phyloP scores from a whole-genome alignment of 2,329 filamentous ascomycete genomes.

The Didymella sp. region DNA sequence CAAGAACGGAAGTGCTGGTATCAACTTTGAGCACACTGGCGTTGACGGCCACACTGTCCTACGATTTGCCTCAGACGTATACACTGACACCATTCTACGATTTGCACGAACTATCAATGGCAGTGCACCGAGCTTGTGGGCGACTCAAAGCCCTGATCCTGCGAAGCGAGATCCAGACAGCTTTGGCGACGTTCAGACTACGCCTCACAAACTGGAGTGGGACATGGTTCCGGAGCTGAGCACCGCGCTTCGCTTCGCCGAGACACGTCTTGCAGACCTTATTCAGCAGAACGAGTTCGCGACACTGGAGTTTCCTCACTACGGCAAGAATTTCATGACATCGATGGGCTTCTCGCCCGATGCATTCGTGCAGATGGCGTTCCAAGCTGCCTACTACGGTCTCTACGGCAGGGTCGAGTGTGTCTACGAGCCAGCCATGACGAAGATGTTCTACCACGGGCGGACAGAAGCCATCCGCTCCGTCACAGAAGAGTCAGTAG shows the following conservation, averaged over 20 bases:
- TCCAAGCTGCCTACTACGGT: constrained; percentile 97
- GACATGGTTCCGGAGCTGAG: constrained; percentile 92
- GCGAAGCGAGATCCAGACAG: constrained; percentile 88
- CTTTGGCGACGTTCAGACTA: constrained; percentile 92
- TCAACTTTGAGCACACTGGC: constrained; percentile 99
- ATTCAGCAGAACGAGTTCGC: constrained; percentile 97
- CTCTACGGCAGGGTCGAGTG: constrained; percentile 93
- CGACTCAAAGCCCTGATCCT: constrained; percentile 87
- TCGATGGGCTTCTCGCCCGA: constrained; percentile 96
- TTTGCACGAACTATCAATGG: constrained; percentile 97
- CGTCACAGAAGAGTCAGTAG: constrained; percentile 81
- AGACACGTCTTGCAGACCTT: constrained; percentile 90
- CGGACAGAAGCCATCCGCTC: constrained; percentile 92
- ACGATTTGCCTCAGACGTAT: constrained; percentile 93
- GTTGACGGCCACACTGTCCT: constrained; percentile 97
- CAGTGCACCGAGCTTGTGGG: constrained; percentile 89
- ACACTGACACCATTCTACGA: constrained; percentile 95
- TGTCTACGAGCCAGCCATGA: constrained; percentile 98
- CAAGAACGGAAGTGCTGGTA: constrained; percentile 96
- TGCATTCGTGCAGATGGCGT: constrained; percentile 98
- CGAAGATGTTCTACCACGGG: constrained; percentile 90
- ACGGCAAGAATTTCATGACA: constrained; percentile 97
- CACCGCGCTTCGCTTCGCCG: constrained; percentile 91
- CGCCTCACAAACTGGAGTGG: constrained; percentile 96
- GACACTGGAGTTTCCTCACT: constrained; percentile 85